Conservation (phyloP, 202 grass and related monocot genomes). For the Eragrostis tef region DNA sequence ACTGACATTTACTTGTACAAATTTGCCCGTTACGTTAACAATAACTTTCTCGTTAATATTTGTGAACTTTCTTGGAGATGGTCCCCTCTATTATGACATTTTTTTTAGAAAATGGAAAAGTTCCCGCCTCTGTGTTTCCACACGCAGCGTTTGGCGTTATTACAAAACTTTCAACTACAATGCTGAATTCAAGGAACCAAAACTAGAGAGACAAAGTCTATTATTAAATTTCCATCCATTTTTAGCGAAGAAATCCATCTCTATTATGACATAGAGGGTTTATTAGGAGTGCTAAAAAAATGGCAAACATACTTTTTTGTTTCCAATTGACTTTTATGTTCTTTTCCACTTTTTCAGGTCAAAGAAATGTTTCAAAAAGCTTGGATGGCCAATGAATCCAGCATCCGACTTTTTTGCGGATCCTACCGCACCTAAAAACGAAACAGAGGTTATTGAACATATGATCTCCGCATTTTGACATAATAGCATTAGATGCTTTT, state of each 20-base stretch:
- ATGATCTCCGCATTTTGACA: constrained; percentile 9
- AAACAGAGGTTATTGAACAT: constrained; percentile 55
- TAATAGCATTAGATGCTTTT: background rate
- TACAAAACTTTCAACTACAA: too few relatives aligned
- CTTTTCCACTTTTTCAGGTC: constrained; percentile 64
- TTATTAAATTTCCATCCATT: too few relatives aligned
- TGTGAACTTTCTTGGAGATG: background rate
- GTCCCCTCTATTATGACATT: background rate
- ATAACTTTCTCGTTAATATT: background rate
- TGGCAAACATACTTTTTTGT: constrained; percentile 17
- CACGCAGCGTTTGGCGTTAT: too few relatives aligned
- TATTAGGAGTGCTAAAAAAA: constrained; percentile 4
- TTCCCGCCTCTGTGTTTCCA: too few relatives aligned
- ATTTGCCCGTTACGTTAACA: background rate
- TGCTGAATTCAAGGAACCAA: too few relatives aligned
- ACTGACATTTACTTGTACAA: background rate
- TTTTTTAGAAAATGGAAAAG: too few relatives aligned
- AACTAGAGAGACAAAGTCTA: too few relatives aligned
- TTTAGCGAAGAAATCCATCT: too few relatives aligned
- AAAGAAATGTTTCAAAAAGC: constrained; percentile 76
- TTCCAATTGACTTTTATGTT: constrained; percentile 6
- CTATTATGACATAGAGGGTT: background rate
- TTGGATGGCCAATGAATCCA: constrained; percentile 63
- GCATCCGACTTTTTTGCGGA: constrained; percentile 60
- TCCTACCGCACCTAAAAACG: constrained; percentile 34